Evolutionary conservation across 2,329 filamentous ascomycete genomes (phyloP), one percentile per base, ranked within the genome.

Genomic region (Penicillium brasilianum): DNA sequence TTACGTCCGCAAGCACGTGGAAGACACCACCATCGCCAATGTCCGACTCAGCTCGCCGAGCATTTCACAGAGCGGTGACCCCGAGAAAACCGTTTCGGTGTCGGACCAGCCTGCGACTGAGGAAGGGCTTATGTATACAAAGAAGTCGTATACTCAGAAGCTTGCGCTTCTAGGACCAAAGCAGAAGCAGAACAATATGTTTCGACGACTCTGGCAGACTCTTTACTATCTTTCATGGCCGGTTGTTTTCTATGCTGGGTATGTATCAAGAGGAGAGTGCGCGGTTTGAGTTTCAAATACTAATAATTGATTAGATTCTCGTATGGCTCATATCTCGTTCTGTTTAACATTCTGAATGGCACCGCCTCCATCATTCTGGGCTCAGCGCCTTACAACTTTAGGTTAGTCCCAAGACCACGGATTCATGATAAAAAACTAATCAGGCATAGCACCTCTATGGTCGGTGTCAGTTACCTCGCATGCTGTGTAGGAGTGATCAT

Each of bases 301-400:
- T 69, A 53, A 70, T 20, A 3, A 13, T 10, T 3, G 3, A 2
- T 2, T 32, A 76, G 75, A 10, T 77, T 78, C 43, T 76, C 75
- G 0, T 78, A 78, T 43, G 77, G 77, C 1, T 75, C 75, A 3
- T 77, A 78, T 36, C 68, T 78, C 16, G 70, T 78, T 0, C 72
- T 75, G 63, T 79, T 78, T 66, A 79, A 78, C 57, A 76, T 79
- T 30, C 57, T 79, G 20, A 79, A 79, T 34, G 77, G 67, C 14
- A 79, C 77, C 0, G 66, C 76, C 1, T 77, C 76, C 0, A 69
- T 78, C 6, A 74, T 79, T 53, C 64, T 79, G 2, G 69, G 74
- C 7, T 67, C 64, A 7, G 57, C 68, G 7, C 77, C 77, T 0
- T 79, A 79, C 52, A 74, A 76, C 55, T 79, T 79, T 46, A 64